Evolutionary conservation across 2,329 filamentous ascomycete species (phyloP), one percentile per base, ranked within the genome.

Genomic region (Tolypocladium capitatum): DNA sequence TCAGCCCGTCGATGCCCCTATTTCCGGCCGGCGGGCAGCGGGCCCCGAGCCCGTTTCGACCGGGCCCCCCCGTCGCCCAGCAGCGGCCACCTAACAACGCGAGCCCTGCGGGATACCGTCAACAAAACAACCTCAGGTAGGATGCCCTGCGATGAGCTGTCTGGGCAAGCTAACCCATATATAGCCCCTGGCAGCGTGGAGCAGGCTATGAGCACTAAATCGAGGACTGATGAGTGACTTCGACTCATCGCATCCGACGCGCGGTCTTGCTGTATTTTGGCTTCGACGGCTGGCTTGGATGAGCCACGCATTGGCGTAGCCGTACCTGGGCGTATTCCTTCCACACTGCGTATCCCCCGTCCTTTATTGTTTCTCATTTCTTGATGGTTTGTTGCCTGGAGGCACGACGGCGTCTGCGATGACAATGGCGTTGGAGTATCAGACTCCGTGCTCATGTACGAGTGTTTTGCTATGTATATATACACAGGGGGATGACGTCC

Each of bases 131-230:
- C 47, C 58, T 65, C 8, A 70, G 67, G 66, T 69, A 56, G 56
- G 57, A 21, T 32, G 6, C 18, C 2, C 27, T 9, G 13, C 14
- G 2, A 20, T 13, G 34, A 1, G 5, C 13, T 10, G 7, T 20
- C 14, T 27, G 14, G 5, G n/a, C 44, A 49, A 46, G 32, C 59
- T 58, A 51, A 56, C 47, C n/a, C 13, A 30, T 8, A 35, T 27
- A 48, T 43, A 70, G 68, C 55, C 68, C 68, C 27, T 71, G 68
- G 68, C 68, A 71, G 54, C 68, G 68, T 50, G 68, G 68, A 50
- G 68, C 68, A 42, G 68, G 68, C 36, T 71, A 71, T 53, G 68
- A 71, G 20, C 63, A 68, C 44, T 53, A 35, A 46, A 21, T 20
- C 2, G 33, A 47, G 31, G 13, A 43, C 18, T 2, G 4, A 43